Percentiles rank a stretch among this genome's conserved stretches.
Conservation (phyloP, 73 alveolate species). For the Symbiodinium natans region DNA sequence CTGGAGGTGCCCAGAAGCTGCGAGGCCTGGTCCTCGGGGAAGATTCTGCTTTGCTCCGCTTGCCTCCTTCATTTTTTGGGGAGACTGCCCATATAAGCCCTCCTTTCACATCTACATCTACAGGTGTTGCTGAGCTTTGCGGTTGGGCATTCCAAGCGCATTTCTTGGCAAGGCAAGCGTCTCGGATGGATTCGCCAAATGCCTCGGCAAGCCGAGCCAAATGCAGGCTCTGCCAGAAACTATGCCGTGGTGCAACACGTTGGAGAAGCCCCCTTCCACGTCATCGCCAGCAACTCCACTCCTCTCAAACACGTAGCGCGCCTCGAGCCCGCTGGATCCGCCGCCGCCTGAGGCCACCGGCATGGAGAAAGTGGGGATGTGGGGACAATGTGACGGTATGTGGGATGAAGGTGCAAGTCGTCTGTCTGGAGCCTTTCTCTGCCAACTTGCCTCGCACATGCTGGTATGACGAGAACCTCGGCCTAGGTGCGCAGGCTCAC, state of each 20-base stretch:
- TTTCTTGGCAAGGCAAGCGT: neutral
- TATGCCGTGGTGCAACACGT: neutral
- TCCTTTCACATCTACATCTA: too few species aligned
- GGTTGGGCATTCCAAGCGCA: too few species aligned
- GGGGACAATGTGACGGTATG: too few species aligned
- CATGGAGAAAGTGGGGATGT: too few species aligned
- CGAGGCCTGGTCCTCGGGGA: constrained; percentile 65
- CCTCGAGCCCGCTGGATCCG: neutral
- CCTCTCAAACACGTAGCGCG: neutral
- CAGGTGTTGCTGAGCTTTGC: too few species aligned
- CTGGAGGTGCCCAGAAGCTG: constrained; percentile 57
- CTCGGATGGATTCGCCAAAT: constrained; percentile 64
- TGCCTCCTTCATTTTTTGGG: neutral
- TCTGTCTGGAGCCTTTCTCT: neutral
- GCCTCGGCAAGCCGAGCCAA: neutral
- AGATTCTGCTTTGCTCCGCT: neutral
- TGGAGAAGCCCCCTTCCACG: neutral
- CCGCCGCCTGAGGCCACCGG: neutral
- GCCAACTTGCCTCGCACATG: too few species aligned
- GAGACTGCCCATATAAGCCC: too few species aligned
- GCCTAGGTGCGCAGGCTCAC: too few species aligned
- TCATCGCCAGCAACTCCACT: neutral
- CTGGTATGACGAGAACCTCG: too few species aligned
- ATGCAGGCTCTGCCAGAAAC: neutral
- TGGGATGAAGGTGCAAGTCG: neutral